phyloP scores from a whole-genome alignment of 768 basidiomycete species.

The Pleurotus salmoneostramineus region DNA sequence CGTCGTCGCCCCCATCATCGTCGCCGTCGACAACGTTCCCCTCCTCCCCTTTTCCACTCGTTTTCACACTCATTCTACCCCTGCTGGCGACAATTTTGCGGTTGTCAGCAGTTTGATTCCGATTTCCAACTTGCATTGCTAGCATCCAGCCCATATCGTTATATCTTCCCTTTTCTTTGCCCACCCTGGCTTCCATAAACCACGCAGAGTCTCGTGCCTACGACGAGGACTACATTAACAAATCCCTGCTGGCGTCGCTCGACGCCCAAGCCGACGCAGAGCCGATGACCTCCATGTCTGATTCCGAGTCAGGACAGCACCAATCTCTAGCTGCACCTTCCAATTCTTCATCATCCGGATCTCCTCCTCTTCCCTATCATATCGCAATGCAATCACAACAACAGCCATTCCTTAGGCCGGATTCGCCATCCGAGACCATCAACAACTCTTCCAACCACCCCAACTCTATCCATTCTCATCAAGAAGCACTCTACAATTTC shows the following conservation, averaged over 20 bases:
- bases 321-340: slow-evolving; percentile 46
- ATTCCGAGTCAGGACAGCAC: slow-evolving; percentile 45
- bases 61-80: slow-evolving; percentile 9
- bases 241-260: slow-evolving; percentile 77
- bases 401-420: slow-evolving; percentile 36
- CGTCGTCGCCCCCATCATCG: slow-evolving; percentile 21
- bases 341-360: slow-evolving; percentile 46
- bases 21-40: slow-evolving; percentile 12
- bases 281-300: slow-evolving; percentile 47
- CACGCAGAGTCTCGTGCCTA: slow-evolving; percentile 32
- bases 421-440: slow-evolving; percentile 42
- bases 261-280: slow-evolving; percentile 84
- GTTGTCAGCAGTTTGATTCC: slow-evolving; percentile 3
- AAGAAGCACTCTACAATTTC: slow-evolving; percentile 29
- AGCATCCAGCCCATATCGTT: not conserved
- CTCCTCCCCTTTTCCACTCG: slow-evolving; percentile 10
- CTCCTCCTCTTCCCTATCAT: slow-evolving; percentile 55
- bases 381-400: slow-evolving; percentile 43
- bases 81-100: slow-evolving; percentile 18
- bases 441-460: slow-evolving; percentile 8
- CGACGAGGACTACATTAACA: slow-evolving; percentile 86
- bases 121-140: not conserved
- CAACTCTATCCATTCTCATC: slow-evolving; percentile 20
- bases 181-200: slow-evolving; percentile 51
- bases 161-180: slow-evolving; percentile 19